These are phyloP conservation scores for Aureobasidium zeae DNA, from an alignment of 2,329 filamentous ascomycete genomes.

Conservation along the genomic window DNA sequence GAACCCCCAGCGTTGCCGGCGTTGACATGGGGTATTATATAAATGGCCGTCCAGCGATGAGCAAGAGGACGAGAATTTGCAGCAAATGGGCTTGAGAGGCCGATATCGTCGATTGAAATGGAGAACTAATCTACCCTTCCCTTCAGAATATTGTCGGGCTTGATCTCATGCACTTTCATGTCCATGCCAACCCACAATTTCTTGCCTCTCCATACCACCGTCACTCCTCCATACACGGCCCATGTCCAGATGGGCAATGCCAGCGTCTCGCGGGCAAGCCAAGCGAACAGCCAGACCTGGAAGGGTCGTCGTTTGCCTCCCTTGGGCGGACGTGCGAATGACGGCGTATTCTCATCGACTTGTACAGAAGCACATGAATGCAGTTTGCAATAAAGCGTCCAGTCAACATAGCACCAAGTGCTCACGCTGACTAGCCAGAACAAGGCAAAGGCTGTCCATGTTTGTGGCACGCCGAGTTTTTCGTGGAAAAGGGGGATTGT, in stretches of 20 bases:
- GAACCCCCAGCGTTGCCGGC: constrained; percentile 8
- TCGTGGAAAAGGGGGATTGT: constrained; percentile 56
- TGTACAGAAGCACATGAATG: constrained; percentile 66
- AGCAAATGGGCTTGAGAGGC: neutral
- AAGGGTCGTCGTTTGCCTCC: constrained; percentile 47
- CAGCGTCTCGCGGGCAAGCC: constrained; percentile 73
- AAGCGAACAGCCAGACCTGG: constrained; percentile 65
- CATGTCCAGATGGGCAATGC: constrained; percentile 84
- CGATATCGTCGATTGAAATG: constrained; percentile 4
- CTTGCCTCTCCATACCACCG: constrained; percentile 78
- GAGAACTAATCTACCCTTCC: constrained; percentile 3
- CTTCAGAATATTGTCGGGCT: neutral
- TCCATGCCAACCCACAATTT: constrained; percentile 74
- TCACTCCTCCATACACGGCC: constrained; percentile 81
- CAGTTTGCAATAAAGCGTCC: constrained; percentile 61
- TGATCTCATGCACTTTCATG: constrained; percentile 59
- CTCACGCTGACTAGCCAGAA: constrained; percentile 59
- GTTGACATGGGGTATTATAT: constrained; percentile 14
- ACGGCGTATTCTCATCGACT: constrained; percentile 61
- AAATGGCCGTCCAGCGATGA: constrained; percentile 13
- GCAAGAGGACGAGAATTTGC: constrained; percentile 12
- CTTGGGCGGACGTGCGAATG: constrained; percentile 53
- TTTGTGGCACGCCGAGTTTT: constrained; percentile 46
- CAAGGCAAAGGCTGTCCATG: constrained; percentile 56
- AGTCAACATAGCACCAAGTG: constrained; percentile 68